Conservation (phyloP, 176 grass and related monocot species). For the Typha latifolia region DNA sequence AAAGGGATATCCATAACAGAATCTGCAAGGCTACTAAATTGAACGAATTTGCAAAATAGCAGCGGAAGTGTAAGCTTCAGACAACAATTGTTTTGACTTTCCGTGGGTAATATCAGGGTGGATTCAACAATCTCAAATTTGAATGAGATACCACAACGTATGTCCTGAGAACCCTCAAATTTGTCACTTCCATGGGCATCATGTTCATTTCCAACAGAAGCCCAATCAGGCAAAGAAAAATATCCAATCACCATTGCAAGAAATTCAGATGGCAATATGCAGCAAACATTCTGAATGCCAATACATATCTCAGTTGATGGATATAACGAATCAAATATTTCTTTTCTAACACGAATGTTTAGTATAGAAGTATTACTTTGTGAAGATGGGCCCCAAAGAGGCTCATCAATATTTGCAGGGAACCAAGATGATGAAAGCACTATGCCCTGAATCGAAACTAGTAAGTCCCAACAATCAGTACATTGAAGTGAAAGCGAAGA, state of each 20-base stretch:
- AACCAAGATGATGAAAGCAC: conserved; percentile 51
- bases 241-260: conserved; percentile 76
- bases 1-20: conserved; percentile 47
- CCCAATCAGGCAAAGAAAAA: conserved; percentile 89
- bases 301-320: conserved; percentile 52
- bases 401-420: conserved; percentile 39
- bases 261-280: conserved; percentile 62
- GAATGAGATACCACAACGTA: conserved; percentile 35
- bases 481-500: conserved; percentile 35
- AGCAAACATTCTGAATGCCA: conserved; percentile 77
- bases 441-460: conserved; percentile 53
- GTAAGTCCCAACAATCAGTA: conserved; percentile 57
- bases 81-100: conserved; percentile 50
- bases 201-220: conserved; percentile 37
- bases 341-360: conserved; percentile 63
- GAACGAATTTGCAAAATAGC: conserved; percentile 61
- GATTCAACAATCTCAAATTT: conserved; percentile 82
- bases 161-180: conserved; percentile 18
- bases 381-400: conserved; percentile 57
- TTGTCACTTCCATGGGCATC: conserved; percentile 24
- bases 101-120: conserved; percentile 61
- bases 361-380: conserved; percentile 39
- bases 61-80: conserved; percentile 54
- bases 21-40: conserved; percentile 40
- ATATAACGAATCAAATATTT: conserved; percentile 20